A percentile compares a stretch with the other conserved stretches of the same genome.
phyloP scores from a whole-genome alignment of 805 yeast species.

The Hanseniaspora hatyaiensis region DNA sequence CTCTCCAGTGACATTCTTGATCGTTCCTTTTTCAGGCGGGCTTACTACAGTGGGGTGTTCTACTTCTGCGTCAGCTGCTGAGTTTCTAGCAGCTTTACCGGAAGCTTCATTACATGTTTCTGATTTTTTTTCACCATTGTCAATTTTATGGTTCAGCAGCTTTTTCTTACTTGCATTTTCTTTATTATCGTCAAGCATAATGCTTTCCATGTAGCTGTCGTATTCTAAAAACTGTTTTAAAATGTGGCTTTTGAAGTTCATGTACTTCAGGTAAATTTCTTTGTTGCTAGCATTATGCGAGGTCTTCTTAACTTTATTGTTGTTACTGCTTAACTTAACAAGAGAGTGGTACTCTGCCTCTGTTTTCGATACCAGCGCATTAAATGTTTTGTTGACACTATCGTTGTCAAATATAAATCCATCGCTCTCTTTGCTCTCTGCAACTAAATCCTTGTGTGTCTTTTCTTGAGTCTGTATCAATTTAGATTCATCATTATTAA shows the following conservation, averaged over 20 bases:
- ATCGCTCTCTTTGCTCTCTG: too few species aligned
- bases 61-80: too few species aligned
- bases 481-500: constrained; percentile 11
- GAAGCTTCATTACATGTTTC: neutral
- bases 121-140: neutral
- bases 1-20: constrained; percentile 2
- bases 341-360: constrained; percentile 1
- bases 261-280: constrained; percentile 10
- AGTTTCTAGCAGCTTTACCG: neutral
- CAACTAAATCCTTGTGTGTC: too few species aligned
- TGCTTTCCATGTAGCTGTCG: constrained; percentile 7
- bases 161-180: neutral
- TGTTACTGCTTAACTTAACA: neutral
- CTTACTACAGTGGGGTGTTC: too few species aligned
- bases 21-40: constrained; percentile 8
- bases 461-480: neutral
- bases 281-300: neutral
- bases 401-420: neutral
- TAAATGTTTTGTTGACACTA: neutral
- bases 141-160: too few species aligned
- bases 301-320: constrained; percentile 2
- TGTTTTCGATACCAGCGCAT: neutral
- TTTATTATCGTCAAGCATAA: neutral
- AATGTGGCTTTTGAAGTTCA: constrained; percentile 1
- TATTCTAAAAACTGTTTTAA: constrained; percentile 4